Evolutionary conservation across 495 filamentous ascomycete genomes (phyloP).

Genomic region (Penicillium goetzii): DNA sequence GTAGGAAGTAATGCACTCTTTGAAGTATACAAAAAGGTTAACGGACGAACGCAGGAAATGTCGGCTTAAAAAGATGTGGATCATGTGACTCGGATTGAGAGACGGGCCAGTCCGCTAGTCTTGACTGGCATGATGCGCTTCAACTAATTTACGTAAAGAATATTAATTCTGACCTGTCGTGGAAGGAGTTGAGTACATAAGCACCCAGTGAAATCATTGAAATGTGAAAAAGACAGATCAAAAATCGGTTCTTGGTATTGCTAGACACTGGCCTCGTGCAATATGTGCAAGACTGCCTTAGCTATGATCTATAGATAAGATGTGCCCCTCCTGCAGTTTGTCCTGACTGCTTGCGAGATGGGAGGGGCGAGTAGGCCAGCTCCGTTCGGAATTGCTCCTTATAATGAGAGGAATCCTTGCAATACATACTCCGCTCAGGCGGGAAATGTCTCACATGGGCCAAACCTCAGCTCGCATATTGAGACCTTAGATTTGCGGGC

Average conservation of each 20-base stretch:
- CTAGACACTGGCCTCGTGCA: too few species aligned
- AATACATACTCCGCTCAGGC: neutral
- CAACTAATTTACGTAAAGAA: neutral
- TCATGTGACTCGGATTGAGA: constrained; percentile 15
- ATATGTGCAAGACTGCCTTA: neutral
- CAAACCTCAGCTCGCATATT: neutral
- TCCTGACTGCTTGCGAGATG: neutral
- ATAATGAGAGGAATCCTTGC: neutral
- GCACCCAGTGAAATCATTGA: too few species aligned
- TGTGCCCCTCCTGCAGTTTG: neutral
- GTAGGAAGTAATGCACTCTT: too few species aligned
- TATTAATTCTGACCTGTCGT: too few species aligned
- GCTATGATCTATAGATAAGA: neutral
- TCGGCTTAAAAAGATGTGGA: constrained; percentile 11
- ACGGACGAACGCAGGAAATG: neutral
- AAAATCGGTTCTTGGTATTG: too few species aligned
- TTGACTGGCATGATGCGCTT: neutral
- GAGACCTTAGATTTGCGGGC: neutral
- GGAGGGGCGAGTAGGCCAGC: neutral
- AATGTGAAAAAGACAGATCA: too few species aligned
- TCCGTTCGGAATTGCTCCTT: neutral
- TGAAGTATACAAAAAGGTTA: neutral
- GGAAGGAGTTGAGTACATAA: too few species aligned
- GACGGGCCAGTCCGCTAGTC: constrained; percentile 10
- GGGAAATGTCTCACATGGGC: neutral